Evolutionary conservation across 2,329 filamentous ascomycete genomes (phyloP), one percentile per base, ranked within the genome.

Genomic region (Lachnellula subtilissima): DNA sequence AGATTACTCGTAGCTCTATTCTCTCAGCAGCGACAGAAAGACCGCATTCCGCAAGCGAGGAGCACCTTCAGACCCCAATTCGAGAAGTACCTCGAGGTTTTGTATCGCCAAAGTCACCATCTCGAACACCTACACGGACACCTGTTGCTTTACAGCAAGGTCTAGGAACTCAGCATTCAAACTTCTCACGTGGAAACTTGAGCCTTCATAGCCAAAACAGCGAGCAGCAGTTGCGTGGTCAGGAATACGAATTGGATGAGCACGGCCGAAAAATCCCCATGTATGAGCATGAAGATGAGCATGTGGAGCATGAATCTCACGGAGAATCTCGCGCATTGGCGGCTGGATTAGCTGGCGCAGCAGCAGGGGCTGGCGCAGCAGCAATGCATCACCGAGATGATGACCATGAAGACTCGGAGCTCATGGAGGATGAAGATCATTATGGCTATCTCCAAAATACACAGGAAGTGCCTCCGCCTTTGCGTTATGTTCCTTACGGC

Each of bases 1-100:
- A 97, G 51, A 73, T 97, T 54, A 97, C 93, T 0, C 82, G 93
- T 64, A 88, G 88, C 15, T 97, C 93, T 0, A 89, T 97, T 53
- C 74, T 94, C 17, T 94, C 92, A 5, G 88, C 89, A 32, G 85
- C 88, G 28, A 89, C 89, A 0, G 89, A 90, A 61, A 78, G 85
- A 51, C 87, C 89, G 15, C 79, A 81, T 48, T 89, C 88, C 17
- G 84, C 86, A 22, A 86, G 79, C 66, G 85, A 81, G 65, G 82
- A 81, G 72, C 73, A 50, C 65, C 77, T 52, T 32, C 46, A 58
- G 65, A 80, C 78, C 1, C 84, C 85, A 12, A 72, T 87, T 48
- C 81, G 80, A 40, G 83, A 90, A 61, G 78, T 89, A n/a, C 70
- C 80, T 36, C 80, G 84, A 55, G 84, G 82, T 5, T 72, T 81